Evolutionary conservation across 1,284 basidiomycete genomes (phyloP), one percentile per base, ranked within the genome.

Genomic region (Coniophora puteana): DNA sequence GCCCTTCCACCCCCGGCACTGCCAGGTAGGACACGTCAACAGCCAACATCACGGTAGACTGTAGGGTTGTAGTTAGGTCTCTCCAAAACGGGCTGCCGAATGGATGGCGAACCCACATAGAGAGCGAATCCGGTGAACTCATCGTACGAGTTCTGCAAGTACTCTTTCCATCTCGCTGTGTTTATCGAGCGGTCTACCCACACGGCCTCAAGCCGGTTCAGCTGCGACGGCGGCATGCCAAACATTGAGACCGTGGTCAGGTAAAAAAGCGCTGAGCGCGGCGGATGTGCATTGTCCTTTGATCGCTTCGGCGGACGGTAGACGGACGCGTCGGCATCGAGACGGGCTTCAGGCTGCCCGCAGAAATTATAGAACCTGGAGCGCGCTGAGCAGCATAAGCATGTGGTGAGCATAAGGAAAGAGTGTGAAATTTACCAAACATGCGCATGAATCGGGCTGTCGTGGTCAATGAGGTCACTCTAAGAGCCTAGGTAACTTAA

Each of bases 301-400:
- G n/a, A n/a, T n/a, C 43, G 28, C 10, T 32, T 33, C 16, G 27
- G 18, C 14, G 43, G 8, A 49, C 38, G 61, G 49, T 58, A 52
- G 4, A 75, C 57, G 13, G 68, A 70, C 41, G 69, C 65, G 29
- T 68, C 57, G 4, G 65, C 59, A 25, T 63, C 55, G 1, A 76
- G 58, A 2, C 77, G 71, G 1, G 70, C 73, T 11, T 62, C 61
- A 4, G 63, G 57, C 50, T 76, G 66, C 4, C 76, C 78, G 31
- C 73, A 60, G 44, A 69, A 70, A 44, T 78, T 66, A 8, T 69
- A 35, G 47, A 71, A 75, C 16, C 64, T 63, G 28, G 69, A 59
- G 17, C 62, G 65, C 4, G 29, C 47, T 48, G 16, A n/a, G 34
- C 11, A 10, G 14, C 17, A 5, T 36, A 11, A 27, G 25, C 20